Percentiles rank a stretch among this genome's conserved stretches.
Evolutionary conservation across 257 asterid genomes (phyloP).

Genomic region (Asclepias syriaca): DNA sequence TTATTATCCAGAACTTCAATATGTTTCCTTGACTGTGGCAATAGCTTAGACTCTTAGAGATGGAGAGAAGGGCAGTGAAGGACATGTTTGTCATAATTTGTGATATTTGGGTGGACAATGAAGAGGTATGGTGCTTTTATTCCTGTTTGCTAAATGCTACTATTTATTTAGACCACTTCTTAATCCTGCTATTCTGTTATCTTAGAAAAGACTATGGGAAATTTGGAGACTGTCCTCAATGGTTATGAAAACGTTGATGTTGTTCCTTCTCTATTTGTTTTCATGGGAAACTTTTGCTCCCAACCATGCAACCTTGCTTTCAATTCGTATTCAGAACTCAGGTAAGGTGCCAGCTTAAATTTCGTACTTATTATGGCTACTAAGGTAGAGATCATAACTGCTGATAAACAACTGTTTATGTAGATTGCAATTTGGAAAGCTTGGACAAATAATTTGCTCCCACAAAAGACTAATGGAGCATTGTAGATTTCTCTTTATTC

Average conservation of each 20-base stretch:
- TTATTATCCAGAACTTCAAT: not conserved
- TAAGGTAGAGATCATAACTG: conserved; percentile 11
- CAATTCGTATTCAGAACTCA: conserved; percentile 67
- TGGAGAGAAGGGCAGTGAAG: conserved; percentile 76
- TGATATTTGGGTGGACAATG: conserved; percentile 84
- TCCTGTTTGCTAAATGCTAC: conserved; percentile 15
- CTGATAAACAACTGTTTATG: conserved; percentile 17
- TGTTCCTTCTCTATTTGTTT: conserved; percentile 87
- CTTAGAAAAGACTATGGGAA: conserved; percentile 81
- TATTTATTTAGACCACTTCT: conserved; percentile 3
- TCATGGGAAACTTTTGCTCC: conserved; percentile 97
- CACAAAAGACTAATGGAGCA: conserved; percentile 68
- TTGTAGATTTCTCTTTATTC: conserved; percentile 83
- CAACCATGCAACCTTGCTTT: conserved; percentile 87
- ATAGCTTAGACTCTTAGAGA: conserved; percentile 75
- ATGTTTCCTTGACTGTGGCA: conserved; percentile 36
- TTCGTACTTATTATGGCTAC: conserved; percentile 20
- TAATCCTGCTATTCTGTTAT: conserved; percentile 44
- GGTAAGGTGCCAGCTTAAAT: conserved; percentile 38
- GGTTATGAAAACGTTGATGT: conserved; percentile 74
- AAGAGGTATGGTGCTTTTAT: conserved; percentile 44
- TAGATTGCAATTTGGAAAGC: conserved; percentile 84
- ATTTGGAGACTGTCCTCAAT: conserved; percentile 68
- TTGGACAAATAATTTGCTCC: conserved; percentile 74
- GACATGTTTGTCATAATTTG: conserved; percentile 96